These are phyloP conservation scores for Acer saccharum DNA, from an alignment of 345 rosid species.

Conservation along the genomic window DNA sequence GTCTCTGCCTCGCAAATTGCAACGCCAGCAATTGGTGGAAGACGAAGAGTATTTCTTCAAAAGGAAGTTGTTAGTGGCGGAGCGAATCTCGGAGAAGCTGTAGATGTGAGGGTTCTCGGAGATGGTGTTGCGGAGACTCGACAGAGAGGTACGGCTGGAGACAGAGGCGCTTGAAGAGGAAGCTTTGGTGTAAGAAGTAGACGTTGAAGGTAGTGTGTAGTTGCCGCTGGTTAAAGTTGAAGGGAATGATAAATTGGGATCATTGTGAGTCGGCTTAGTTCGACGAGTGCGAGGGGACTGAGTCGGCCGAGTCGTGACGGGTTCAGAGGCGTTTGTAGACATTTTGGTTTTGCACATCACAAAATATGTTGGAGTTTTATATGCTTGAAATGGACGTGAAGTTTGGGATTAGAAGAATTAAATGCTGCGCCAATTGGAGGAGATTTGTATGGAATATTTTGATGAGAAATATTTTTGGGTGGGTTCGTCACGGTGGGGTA, in stretches of 20 bases:
- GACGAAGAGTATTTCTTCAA: constrained; percentile 57
- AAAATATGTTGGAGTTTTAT: constrained; percentile 34
- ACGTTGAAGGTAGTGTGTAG: constrained; percentile 12
- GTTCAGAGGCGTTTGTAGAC: constrained; percentile 54
- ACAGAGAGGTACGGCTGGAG: constrained; percentile 51
- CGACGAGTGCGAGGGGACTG: constrained; percentile 27
- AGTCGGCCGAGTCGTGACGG: constrained; percentile 31
- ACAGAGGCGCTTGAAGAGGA: constrained; percentile 33
- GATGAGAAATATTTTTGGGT: too few relatives aligned
- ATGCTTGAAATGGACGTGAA: neutral
- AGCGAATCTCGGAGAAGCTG: constrained; percentile 73
- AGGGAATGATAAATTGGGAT: constrained; percentile 14
- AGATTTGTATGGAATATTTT: too few relatives aligned
- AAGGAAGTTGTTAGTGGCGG: constrained; percentile 91
- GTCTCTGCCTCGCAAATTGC: constrained; percentile 60
- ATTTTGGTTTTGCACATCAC: constrained; percentile 78
- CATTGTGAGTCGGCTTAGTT: constrained; percentile 14
- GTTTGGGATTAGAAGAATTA: neutral
- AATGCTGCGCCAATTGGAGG: too few relatives aligned
- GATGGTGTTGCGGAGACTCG: constrained; percentile 66
- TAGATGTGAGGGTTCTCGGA: constrained; percentile 79
- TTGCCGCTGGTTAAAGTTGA: constrained; percentile 22
- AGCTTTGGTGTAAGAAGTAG: neutral
- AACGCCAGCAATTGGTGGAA: constrained; percentile 76
- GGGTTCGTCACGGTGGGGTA: too few relatives aligned